Conservation (phyloP, 257 asterid species). For the Ligustrum vulgare region DNA sequence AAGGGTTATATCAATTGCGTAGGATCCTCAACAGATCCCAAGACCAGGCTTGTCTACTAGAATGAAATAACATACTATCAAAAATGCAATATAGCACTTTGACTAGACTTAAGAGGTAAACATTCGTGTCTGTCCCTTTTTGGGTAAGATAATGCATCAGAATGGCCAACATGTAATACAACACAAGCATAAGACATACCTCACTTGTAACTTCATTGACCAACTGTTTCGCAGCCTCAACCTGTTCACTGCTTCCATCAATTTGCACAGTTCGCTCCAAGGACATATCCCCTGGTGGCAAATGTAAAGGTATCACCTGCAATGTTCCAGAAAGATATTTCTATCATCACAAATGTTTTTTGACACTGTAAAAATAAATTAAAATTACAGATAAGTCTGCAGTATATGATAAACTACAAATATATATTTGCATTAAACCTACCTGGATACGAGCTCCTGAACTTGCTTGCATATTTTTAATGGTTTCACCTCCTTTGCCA, state of each 20-base stretch:
- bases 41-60: background rate
- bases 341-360: background rate
- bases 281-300: constrained; percentile 94
- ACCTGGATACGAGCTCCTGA: constrained; percentile 97
- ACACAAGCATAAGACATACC: constrained; percentile 58
- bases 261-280: constrained; percentile 85
- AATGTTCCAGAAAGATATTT: constrained; percentile 12
- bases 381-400: background rate
- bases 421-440: background rate
- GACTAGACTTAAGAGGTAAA: background rate
- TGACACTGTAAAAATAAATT: background rate
- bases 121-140: background rate
- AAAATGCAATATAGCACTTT: background rate
- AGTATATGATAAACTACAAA: background rate
- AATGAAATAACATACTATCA: background rate
- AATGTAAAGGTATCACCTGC: constrained; percentile 92
- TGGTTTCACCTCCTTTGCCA: constrained; percentile 98
- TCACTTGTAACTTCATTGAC: constrained; percentile 83
- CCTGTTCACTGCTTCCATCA: constrained; percentile 84
- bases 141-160: background rate
- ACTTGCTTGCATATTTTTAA: constrained; percentile 80
- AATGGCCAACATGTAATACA: background rate
- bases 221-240: constrained; percentile 81
- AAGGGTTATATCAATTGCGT: background rate
- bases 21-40: background rate